Evolutionary conservation across 1,139 yeast species (phyloP), one percentile per base, ranked within the genome.

Genomic region (Debaryomycetaceae sp.): DNA sequence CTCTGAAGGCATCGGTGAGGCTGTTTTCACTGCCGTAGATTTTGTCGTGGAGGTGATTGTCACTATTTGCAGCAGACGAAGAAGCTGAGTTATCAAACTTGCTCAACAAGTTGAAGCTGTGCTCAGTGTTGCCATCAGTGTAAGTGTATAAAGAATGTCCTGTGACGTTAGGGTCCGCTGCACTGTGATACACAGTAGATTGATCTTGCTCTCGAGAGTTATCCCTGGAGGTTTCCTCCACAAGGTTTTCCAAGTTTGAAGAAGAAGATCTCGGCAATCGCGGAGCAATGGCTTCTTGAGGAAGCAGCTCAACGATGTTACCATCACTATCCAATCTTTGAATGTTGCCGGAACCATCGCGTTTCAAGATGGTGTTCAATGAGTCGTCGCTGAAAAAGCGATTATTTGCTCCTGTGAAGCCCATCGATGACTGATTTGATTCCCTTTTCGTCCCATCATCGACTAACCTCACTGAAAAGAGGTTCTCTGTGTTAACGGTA

Each of bases 401-500:
- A 10, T 50, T 51, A n/a, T 16, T 6, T 8, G 23, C 28, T 8
- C 27, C 27, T 6, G 28, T 9, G 9, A 25, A 15, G 9, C 45
- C 46, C 19, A 46, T 45, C 2, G 67, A 56, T 14, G 58, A 51
- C 27, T 38, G 50, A 28, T 42, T 44, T 28, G 65, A 72, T 35
- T 65, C 67, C 46, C 76, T 55, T 5, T 62, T 58, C 15, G 67
- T 45, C 29, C 61, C 61, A 43, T 78, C 82, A 15, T 78, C 83
- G 16, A 85, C 89, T 30, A 85, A 61, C 46, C 89, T 72, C 23
- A 91, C 86, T 7, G 88, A 82, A 48, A 86, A 71, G 28, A 88
- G 65, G 53, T 86, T 93, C 35, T 81, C 88, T 0, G 96, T 84
- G 29, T 91, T 80, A 17, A 88, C 91, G 0, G 96, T 86, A 21